These are phyloP conservation scores for Aspergillus sp. DNA, from an alignment of 2,329 filamentous ascomycete genomes.

Conservation along the genomic window DNA sequence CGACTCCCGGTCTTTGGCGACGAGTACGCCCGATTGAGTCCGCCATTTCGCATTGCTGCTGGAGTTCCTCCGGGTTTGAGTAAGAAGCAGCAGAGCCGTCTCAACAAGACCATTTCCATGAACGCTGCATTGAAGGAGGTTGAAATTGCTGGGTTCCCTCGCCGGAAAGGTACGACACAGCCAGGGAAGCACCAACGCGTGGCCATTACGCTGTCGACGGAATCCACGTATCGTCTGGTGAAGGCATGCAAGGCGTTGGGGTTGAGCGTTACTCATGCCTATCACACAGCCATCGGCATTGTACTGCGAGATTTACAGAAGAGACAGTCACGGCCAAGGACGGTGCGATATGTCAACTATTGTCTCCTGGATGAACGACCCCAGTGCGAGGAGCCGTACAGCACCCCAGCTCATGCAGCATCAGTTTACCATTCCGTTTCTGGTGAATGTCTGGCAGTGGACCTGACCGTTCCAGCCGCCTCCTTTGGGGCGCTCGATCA, in stretches of 20 bases:
- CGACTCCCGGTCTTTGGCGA: conserved; percentile 15
- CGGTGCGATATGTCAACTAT: conserved; percentile 26
- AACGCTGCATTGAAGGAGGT: conserved; percentile 17
- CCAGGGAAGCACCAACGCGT: conserved; percentile 25
- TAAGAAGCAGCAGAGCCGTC: conserved; percentile 8
- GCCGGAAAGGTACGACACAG: neutral
- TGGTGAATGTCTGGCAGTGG: conserved; percentile 19
- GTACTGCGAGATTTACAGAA: conserved; percentile 20
- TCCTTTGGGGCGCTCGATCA: neutral
- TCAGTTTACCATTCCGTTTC: conserved; percentile 28
- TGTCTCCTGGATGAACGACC: conserved; percentile 25
- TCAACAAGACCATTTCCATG: conserved; percentile 10
- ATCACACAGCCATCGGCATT: conserved; percentile 25
- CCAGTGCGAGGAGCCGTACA: conserved; percentile 21
- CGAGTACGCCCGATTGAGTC: conserved; percentile 24
- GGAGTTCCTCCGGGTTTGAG: conserved; percentile 13
- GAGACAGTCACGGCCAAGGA: conserved; percentile 5
- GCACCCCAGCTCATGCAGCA: conserved; percentile 16
- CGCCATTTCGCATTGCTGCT: conserved; percentile 23
- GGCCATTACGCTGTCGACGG: conserved; percentile 12
- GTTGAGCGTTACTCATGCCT: conserved; percentile 24
- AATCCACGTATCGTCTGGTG: conserved; percentile 17
- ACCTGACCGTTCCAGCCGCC: conserved; percentile 16
- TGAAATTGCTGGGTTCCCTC: conserved; percentile 22
- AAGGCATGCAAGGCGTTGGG: conserved; percentile 14